Evolutionary conservation across 75 land plant genomes (phyloP).

Genomic region (Picea glauca): DNA sequence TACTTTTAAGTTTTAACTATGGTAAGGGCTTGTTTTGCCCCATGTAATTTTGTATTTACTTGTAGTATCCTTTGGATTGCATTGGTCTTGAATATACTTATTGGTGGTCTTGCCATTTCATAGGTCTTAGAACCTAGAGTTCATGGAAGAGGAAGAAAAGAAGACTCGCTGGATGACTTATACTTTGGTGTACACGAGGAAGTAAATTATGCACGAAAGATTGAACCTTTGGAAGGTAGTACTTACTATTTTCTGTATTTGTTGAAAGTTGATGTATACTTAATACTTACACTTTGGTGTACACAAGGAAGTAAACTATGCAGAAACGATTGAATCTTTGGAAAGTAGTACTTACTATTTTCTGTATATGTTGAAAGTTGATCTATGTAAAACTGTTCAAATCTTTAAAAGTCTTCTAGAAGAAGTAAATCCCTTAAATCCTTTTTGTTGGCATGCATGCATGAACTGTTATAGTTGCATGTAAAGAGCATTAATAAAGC

Average conservation of each 20-base stretch:
- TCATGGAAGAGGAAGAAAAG: conserved; percentile 88
- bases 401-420: neutral
- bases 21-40: too few species aligned
- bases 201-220: conserved; percentile 86
- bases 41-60: too few species aligned
- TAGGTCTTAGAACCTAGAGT: conserved; percentile 83
- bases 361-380: neutral
- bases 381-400: neutral
- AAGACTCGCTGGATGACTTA: conserved; percentile 66
- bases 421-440: neutral
- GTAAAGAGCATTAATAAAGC: neutral
- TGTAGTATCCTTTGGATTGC: neutral
- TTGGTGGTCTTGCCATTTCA: neutral
- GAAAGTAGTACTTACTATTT: conserved; percentile 44
- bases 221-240: conserved; percentile 78
- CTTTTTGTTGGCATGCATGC: neutral
- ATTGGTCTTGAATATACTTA: neutral
- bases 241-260: neutral
- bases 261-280: conserved; percentile 11
- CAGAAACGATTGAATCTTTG: conserved; percentile 70
- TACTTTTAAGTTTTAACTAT: too few species aligned
- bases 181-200: conserved; percentile 88
- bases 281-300: conserved; percentile 89
- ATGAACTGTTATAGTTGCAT: neutral
- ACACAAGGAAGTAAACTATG: conserved; percentile 81